Base-by-base conservation (phyloP, 179 eudicot genomes). In the Drosera spatulata region DNA sequence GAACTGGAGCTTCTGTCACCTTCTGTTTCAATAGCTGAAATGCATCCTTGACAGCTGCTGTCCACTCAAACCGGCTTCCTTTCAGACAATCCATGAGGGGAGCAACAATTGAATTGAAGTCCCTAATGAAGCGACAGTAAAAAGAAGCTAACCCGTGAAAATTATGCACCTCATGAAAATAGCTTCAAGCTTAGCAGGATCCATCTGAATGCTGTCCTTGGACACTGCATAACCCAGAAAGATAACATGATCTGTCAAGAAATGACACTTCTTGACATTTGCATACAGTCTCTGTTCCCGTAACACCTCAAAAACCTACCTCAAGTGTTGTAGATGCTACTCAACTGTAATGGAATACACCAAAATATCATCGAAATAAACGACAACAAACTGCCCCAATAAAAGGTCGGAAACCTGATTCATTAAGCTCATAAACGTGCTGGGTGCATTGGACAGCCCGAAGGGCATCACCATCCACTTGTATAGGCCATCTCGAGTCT, bases 391-490 rank as follows among this genome's bases (percentile, higher is more conserved):
- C 15, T 50, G 4, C 9, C 9, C 9, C 13, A 50, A 4, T 4
- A 50, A 50, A 3, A 3, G 12, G 4, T 12, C 11, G 3, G 11
- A 13, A 10, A 50, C 53, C 12, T 50, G 15, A 50, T 50, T 3
- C 53, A 50, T 50, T 4, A 50, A 13, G 6, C 53, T 3, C 13
- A 50, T 50, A 50, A 50, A 50, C 5, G 53, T 50, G 9, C 53
- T 50, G 11, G 53, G 53, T 3, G 53, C 53, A 50, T 50, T 50
- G 12, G 53, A 50, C 15, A 50, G 15, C 53, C 45, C 41, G 7
- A 56, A 56, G 13, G 60, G 41, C 60, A 56, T 56, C 12, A 56
- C 45, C 42, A 6, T 4, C 60, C 60, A 56, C 39, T 56, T 44
- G 39, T 4, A 56, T 3, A 56, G 42, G 2, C 60, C 42, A 2